Evolutionary conservation across 306 rosid genomes (phyloP), one percentile per base, ranked within the genome.

Genomic region (Morella rubra): DNA sequence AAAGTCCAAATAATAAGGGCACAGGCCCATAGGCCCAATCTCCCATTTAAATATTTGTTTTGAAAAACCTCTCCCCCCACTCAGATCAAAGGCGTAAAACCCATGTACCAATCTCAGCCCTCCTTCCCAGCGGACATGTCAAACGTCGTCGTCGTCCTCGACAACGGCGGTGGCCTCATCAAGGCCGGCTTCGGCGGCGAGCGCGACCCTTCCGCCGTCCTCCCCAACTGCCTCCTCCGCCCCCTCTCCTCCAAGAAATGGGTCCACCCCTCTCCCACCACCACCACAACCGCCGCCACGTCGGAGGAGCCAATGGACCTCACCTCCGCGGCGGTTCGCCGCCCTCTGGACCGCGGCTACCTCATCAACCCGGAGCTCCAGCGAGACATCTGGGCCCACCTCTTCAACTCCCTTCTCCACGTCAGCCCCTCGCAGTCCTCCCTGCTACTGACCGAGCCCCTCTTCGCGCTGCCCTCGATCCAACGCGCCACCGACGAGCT

Each of bases 151-250:
- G 96, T 94, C 45, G 98, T 91, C 8, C 81, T 94, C 0, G 98
- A 94, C 91, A 94, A 91, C 83, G 98, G 97, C 74, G 98, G 98
- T 12, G 98, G 98, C 37, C 84, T 90, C 12, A 89, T 94, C 13
- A 94, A 94, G 71, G 98, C 91, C 42, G 98, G 98, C 0, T 44
- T 84, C 22, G 97, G 89, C 72, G 98, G 96, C 82, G 96, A 91
- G 59, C 82, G 85, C 12, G 91, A 94, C 79, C 98, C 97, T 0
- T 44, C 91, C 20, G 74, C 81, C 73, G 55, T 91, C 9, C 72
- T 94, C 78, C 94, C 97, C 4, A 94, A 94, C 77, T 91, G 98
- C 77, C 91, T 91, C 73, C 84, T 83, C 89, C 87, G 89, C 6
- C 85, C 94, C 0, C 84, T 84, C 3, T 76, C 97, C 75, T 82